Evolutionary conservation across 495 filamentous ascomycete species (phyloP), one percentile per base, ranked within the genome.

Genomic region (Trichocladium antarcticum): DNA sequence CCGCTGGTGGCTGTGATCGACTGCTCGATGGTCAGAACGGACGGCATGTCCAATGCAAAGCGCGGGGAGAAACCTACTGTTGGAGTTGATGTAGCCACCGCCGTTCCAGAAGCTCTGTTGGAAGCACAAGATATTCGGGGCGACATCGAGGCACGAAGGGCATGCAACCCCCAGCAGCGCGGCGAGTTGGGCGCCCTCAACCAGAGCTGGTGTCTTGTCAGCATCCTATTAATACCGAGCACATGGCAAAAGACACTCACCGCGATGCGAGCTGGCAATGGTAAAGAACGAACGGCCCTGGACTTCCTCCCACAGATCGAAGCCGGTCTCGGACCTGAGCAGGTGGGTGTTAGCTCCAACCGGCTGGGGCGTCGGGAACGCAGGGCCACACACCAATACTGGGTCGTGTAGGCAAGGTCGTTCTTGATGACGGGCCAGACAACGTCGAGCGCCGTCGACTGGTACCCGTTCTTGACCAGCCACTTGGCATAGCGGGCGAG

Each of bases 301-400:
- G 1, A 83, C 74, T 62, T 85, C 83, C 55, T 85, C 83, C 83
- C 83, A 85, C 1, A 87, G 70, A 59, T 87, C 82, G 47, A 76
- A 86, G 27, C 79, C 79, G 19, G 74, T 79, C 46, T 77, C 67
- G 55, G 77, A 80, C 62, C 57, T 57, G 11, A 15, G 1, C 0
- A 22, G 24, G 37, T 41, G 6, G 41, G 37, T 1, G n/a, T 51
- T 29, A 48, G 43, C 15, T 42, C 14, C 9, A 28, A 6, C 24
- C 5, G 15, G 32, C 7, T 28, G 12, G 5, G 15, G 19, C 15
- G 2, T 17, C 27, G 19, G 8, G 24, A 51, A 19, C 21, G 16
- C 41, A 17, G 27, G 22, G 28, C 15, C 10, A 46, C 56, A 24
- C 51, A 64, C 83, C 84, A 88, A 66, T 86, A 81, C 53, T 85